phyloP scores from a whole-genome alignment of 2,329 filamentous ascomycete species.

The Tolypocladium tropicale region DNA sequence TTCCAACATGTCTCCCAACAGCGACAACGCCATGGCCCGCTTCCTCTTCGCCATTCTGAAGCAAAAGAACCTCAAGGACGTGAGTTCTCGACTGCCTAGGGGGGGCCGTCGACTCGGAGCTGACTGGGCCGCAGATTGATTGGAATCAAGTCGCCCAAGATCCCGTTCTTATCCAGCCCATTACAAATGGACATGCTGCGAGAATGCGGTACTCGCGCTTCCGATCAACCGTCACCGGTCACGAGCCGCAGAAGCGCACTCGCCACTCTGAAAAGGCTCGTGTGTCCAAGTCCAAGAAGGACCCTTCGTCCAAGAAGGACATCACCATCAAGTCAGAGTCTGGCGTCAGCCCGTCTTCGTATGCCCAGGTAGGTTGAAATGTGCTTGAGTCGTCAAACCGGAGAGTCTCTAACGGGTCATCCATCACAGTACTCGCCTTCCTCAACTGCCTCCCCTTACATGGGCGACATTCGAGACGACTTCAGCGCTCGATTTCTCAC shows the following conservation, averaged over 20 bases:
- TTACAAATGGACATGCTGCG: constrained; percentile 50
- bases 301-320: constrained; percentile 18
- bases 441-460: constrained; percentile 25
- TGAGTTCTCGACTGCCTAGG: constrained; percentile 24
- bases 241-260: constrained; percentile 37
- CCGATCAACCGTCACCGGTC: constrained; percentile 32
- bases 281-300: constrained; percentile 35
- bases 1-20: constrained; percentile 39
- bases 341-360: constrained; percentile 15
- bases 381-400: not conserved
- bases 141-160: constrained; percentile 48
- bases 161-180: constrained; percentile 40
- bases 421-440: constrained; percentile 25
- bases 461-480: constrained; percentile 23
- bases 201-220: constrained; percentile 51
- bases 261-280: constrained; percentile 30
- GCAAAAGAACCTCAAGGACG: constrained; percentile 51
- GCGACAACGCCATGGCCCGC: constrained; percentile 45
- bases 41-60: constrained; percentile 50
- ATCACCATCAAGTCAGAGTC: constrained; percentile 30
- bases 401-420: constrained; percentile 10
- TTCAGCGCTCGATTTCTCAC: constrained; percentile 36
- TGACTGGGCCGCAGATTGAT: constrained; percentile 35
- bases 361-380: constrained; percentile 17
- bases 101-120: not conserved